phyloP scores from a whole-genome alignment of 768 basidiomycete genomes.

The Boletus huronensis region DNA sequence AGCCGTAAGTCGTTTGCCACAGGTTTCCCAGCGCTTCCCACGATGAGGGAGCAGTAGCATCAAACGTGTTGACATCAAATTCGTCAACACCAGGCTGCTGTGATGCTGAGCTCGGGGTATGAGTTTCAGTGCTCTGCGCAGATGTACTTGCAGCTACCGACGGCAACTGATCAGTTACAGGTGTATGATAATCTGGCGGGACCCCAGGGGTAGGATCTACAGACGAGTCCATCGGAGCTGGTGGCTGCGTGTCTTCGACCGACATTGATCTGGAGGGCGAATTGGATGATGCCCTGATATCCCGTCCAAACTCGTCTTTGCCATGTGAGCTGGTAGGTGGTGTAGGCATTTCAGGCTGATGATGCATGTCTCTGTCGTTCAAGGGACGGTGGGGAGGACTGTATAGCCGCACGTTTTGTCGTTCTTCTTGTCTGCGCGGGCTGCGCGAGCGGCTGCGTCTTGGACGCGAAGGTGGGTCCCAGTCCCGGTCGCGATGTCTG shows the following conservation, averaged over 20 bases:
- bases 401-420: slow-evolving; percentile 50
- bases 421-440: slow-evolving; percentile 55
- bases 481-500: slow-evolving; percentile 46
- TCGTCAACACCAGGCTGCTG: slow-evolving; percentile 53
- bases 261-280: slow-evolving; percentile 31
- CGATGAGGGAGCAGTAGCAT: slow-evolving; percentile 66
- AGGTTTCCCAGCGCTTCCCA: slow-evolving; percentile 81
- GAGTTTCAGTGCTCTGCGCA: slow-evolving; percentile 40
- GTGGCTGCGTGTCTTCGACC: slow-evolving; percentile 24
- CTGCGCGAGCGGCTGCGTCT: slow-evolving; percentile 72
- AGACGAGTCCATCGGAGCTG: slow-evolving; percentile 33
- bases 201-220: slow-evolving; percentile 43
- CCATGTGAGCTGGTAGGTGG: slow-evolving; percentile 35
- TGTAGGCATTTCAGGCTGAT: slow-evolving; percentile 24
- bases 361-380: slow-evolving; percentile 27
- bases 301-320: slow-evolving; percentile 86
- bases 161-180: slow-evolving; percentile 36
- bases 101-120: slow-evolving; percentile 35
- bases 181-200: slow-evolving; percentile 48
- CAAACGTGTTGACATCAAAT: slow-evolving; percentile 71
- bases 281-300: slow-evolving; percentile 57
- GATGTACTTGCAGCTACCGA: slow-evolving; percentile 58
- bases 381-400: slow-evolving; percentile 57
- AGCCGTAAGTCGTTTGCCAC: slow-evolving; percentile 69
- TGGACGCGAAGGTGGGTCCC: slow-evolving; percentile 38